These are phyloP conservation scores for Cymbopogon citratus DNA, from an alignment of 176 grass and related monocot genomes.

Conservation along the genomic window DNA sequence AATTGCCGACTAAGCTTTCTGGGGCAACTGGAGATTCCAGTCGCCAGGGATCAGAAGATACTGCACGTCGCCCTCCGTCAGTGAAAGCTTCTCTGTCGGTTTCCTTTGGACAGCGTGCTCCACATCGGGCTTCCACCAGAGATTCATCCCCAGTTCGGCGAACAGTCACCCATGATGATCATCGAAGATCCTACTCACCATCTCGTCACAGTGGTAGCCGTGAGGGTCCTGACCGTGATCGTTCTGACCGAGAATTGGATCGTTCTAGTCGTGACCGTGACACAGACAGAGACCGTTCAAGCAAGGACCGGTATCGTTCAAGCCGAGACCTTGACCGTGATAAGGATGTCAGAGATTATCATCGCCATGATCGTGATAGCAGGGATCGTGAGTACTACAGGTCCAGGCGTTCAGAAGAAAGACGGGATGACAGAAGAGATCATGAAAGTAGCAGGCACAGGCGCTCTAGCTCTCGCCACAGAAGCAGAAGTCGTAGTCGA, in stretches of 20 bases:
- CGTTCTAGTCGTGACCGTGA: constrained; percentile 5
- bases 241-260: constrained; percentile 14
- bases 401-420: constrained; percentile 36
- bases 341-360: constrained; percentile 25
- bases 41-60: constrained; percentile 78
- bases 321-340: constrained; percentile 3
- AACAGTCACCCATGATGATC: constrained; percentile 27
- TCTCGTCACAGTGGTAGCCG: constrained; percentile 23
- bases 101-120: constrained; percentile 91
- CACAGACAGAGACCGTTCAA: background rate
- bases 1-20: constrained; percentile 74
- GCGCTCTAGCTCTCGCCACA: constrained; percentile 39
- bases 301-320: background rate
- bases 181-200: constrained; percentile 28
- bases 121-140: constrained; percentile 82
- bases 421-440: constrained; percentile 30
- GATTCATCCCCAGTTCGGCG: constrained; percentile 77
- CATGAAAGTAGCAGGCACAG: constrained; percentile 39
- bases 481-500: constrained; percentile 31
- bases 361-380: constrained; percentile 26
- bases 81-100: constrained; percentile 92
- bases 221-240: constrained; percentile 5
- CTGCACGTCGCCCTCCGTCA: constrained; percentile 75
- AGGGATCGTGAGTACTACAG: constrained; percentile 38
- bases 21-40: constrained; percentile 76